These are phyloP conservation scores for Cardiospermum halicacabum DNA, from an alignment of 345 rosid species.

Conservation along the genomic window DNA sequence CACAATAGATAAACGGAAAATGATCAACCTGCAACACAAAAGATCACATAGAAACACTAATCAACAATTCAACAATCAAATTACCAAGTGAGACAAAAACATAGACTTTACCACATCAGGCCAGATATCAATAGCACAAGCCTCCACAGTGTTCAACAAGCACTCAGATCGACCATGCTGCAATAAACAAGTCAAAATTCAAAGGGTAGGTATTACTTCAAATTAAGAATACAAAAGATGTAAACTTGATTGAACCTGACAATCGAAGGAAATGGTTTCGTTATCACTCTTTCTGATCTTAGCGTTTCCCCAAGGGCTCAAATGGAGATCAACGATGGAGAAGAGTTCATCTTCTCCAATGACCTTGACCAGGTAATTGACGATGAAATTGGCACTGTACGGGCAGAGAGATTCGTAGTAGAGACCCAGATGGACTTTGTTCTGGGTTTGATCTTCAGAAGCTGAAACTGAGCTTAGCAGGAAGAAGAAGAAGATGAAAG, in stretches of 20 bases:
- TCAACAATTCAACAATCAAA: background rate
- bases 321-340: conserved; percentile 63
- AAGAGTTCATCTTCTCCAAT: conserved; percentile 51
- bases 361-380: conserved; percentile 47
- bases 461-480: conserved; percentile 13
- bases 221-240: background rate
- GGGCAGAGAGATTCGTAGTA: conserved; percentile 90
- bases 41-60: background rate
- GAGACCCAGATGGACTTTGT: conserved; percentile 52
- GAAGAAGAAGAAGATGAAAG: conserved; percentile 6
- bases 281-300: conserved; percentile 34
- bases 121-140: conserved; percentile 78
- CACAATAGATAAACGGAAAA: conserved; percentile 67
- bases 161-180: conserved; percentile 90
- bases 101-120: conserved; percentile 53
- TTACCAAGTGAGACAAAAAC: background rate
- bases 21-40: conserved; percentile 58
- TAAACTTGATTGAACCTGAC: conserved; percentile 52
- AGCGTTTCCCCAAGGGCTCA: conserved; percentile 84
- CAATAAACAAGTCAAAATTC: conserved; percentile 22
- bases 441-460: conserved; percentile 25
- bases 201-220: background rate
- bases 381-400: conserved; percentile 58
- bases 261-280: conserved; percentile 51
- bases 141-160: conserved; percentile 78